These are phyloP conservation scores for Silene noctiflora DNA, from an alignment of 179 eudicot species.

Conservation along the genomic window DNA sequence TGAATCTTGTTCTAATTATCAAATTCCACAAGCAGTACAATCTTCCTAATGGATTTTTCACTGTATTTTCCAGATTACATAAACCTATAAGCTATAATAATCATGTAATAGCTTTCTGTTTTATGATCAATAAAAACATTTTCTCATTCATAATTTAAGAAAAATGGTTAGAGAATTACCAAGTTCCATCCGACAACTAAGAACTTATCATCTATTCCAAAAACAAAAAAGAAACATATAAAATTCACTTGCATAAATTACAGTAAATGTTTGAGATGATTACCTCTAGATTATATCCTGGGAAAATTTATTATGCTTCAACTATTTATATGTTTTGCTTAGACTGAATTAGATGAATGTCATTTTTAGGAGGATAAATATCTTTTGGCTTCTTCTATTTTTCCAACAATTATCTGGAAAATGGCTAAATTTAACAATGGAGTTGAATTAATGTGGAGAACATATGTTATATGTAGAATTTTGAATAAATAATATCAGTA, in stretches of 20 bases:
- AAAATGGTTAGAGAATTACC: too few relatives aligned
- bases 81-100: too few relatives aligned
- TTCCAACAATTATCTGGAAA: background rate
- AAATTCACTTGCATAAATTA: background rate
- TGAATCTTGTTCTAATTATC: background rate
- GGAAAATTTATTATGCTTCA: background rate
- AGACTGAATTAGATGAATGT: background rate
- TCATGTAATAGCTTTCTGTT: too few relatives aligned
- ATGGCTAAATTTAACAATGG: background rate
- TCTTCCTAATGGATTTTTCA: background rate
- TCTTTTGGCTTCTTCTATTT: background rate
- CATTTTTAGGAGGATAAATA: background rate
- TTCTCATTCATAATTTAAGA: background rate
- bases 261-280: background rate
- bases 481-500: background rate
- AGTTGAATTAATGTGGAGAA: background rate
- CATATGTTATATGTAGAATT: background rate
- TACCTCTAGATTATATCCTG: background rate
- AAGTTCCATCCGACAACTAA: background rate
- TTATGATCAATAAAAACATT: too few relatives aligned
- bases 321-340: background rate
- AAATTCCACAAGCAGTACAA: background rate
- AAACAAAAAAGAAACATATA: too few relatives aligned
- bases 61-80: too few relatives aligned
- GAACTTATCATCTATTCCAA: background rate